Percentiles rank a stretch among this genome's conserved stretches.
Evolutionary conservation across 2,329 filamentous ascomycete species (phyloP).

Genomic region (Claviceps lovelessii): DNA sequence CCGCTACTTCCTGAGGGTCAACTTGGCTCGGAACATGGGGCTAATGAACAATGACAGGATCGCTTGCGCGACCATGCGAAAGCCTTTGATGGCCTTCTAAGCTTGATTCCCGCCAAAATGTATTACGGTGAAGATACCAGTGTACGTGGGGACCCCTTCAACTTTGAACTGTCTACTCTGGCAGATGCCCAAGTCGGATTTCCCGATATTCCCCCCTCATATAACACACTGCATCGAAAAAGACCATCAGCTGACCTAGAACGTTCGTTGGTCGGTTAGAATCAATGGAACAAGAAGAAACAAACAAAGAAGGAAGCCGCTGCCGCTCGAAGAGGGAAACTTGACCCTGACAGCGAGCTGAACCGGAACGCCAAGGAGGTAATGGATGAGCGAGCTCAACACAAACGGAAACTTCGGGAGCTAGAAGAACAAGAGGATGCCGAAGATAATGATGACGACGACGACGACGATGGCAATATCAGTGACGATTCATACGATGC

Average conservation of each 20-base stretch:
- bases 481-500: conserved; percentile 28
- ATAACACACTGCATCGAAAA: background rate
- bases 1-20: conserved; percentile 10
- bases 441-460: conserved; percentile 27
- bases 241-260: background rate
- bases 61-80: conserved; percentile 47
- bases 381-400: conserved; percentile 63
- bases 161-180: background rate
- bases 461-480: conserved; percentile 30
- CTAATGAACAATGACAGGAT: conserved; percentile 26
- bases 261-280: conserved; percentile 32
- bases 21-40: background rate
- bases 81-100: conserved; percentile 76
- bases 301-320: conserved; percentile 82
- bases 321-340: conserved; percentile 71
- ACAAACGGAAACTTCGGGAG: conserved; percentile 68
- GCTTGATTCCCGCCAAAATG: conserved; percentile 75
- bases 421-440: conserved; percentile 32
- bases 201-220: background rate
- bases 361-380: conserved; percentile 82
- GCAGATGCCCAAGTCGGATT: background rate
- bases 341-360: conserved; percentile 71
- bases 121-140: conserved; percentile 80
- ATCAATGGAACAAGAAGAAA: conserved; percentile 89
- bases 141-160: conserved; percentile 38